Evolutionary conservation across 495 filamentous ascomycete species (phyloP).

Genomic region (Sabuloglossum arenarium): DNA sequence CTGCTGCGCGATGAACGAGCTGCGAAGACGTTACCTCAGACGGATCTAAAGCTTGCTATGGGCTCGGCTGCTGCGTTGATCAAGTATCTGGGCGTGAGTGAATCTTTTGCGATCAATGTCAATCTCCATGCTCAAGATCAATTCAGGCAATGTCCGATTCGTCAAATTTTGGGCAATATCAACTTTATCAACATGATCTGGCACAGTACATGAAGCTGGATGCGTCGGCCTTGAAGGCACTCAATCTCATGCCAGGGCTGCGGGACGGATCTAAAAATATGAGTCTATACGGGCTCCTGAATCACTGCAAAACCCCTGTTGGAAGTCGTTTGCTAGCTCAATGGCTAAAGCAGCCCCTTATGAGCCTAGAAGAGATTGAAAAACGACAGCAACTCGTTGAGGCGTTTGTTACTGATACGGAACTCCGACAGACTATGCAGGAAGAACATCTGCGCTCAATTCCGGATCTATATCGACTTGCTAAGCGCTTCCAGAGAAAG

Average conservation of each 20-base stretch:
- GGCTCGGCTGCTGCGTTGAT: conserved; percentile 83
- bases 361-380: conserved; percentile 78
- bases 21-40: conserved; percentile 61
- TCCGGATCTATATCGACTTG: conserved; percentile 80
- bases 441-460: conserved; percentile 90
- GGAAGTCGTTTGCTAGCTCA: conserved; percentile 81
- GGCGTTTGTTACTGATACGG: conserved; percentile 83
- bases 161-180: conserved; percentile 90
- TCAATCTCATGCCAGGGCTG: conserved; percentile 93
- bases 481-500: conserved; percentile 85
- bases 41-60: conserved; percentile 93
- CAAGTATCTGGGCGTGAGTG: conserved; percentile 66
- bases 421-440: conserved; percentile 91
- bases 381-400: conserved; percentile 87
- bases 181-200: conserved; percentile 91
- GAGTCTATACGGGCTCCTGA: conserved; percentile 84
- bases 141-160: conserved; percentile 43
- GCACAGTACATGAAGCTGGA: conserved; percentile 98
- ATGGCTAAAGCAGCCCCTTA: conserved; percentile 95
- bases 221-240: conserved; percentile 75
- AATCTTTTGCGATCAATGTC: background rate
- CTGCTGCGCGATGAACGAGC: conserved; percentile 70
- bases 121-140: background rate
- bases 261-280: conserved; percentile 93
- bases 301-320: conserved; percentile 93